Base-by-base conservation (phyloP, 495 filamentous ascomycete species). In the Aspergillus funiculosus region DNA sequence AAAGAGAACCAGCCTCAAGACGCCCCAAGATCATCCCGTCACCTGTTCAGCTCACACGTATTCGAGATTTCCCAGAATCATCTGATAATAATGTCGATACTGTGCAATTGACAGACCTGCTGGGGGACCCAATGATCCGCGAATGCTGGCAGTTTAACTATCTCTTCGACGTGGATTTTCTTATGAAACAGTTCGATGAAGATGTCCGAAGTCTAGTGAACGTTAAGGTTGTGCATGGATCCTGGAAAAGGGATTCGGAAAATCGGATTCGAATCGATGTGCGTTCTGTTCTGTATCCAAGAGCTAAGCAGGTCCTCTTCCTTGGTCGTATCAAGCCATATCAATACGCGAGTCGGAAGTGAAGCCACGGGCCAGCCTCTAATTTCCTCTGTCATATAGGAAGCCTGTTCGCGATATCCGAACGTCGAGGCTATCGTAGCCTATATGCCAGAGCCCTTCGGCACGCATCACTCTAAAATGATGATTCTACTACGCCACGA, bases 81-180 rank as follows among this genome's bases (percentile, higher is more conserved):
- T 57, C 53, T 5, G 57, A 51, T 10, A 61, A 66, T 38, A 95
- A 95, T 67, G 63, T 75, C 41, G 84, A 84, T 58, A 73, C 87
- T 0, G 61, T 92, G 30, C 71, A 70, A 5, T 66, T 95, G 17
- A 69, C 69, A 14, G 84, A 89, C 44, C 77, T 95, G 41, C 75
- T 95, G 2, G 81, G 85, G 1, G 83, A 94, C 59, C 86, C 87
- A 0, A 72, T 91, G 58, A 89, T 95, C 40, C 71, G 76, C 26
- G 86, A 92, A 62, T 87, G 84, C 53, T 95, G 89, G 89, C 76
- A 87, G 28, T 95, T 95, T 63, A 94, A 95, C 54, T 95, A 82
- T 56, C 67, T 90, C 2, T 82, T 91, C 56, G 83, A 94, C 66
- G 67, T 94, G 18, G 78, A 87, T 45, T 95, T 89, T 56, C 40